Conservation (phyloP, 805 yeast species). For the Candida hungchunana region DNA sequence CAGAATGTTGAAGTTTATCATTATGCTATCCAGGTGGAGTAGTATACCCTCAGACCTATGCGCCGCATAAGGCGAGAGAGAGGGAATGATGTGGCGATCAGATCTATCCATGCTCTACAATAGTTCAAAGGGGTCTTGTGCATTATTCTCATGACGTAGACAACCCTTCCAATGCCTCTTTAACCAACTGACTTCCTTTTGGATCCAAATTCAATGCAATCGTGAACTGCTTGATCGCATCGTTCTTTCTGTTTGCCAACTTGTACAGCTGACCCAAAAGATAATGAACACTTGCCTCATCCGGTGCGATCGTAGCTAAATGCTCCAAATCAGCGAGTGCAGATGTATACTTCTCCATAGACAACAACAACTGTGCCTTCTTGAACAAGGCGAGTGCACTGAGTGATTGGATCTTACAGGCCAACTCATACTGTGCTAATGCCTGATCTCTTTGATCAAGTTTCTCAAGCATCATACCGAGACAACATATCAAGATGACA, state of each 20-base stretch:
- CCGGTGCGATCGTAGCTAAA: slow-evolving; percentile 77
- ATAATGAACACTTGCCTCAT: slow-evolving; percentile 91
- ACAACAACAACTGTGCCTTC: slow-evolving; percentile 75
- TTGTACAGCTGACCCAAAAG: slow-evolving; percentile 83
- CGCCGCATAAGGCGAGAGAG: too few relatives aligned
- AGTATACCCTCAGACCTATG: too few relatives aligned
- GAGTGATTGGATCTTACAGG: slow-evolving; percentile 77
- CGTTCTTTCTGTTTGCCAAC: slow-evolving; percentile 63
- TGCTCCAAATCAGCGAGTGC: slow-evolving; percentile 74
- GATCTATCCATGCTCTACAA: neutral
- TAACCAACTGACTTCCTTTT: slow-evolving; percentile 79
- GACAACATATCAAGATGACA: slow-evolving; percentile 84
- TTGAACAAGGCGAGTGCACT: slow-evolving; percentile 85
- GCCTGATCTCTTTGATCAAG: slow-evolving; percentile 67
- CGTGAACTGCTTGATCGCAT: slow-evolving; percentile 82
- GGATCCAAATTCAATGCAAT: slow-evolving; percentile 90
- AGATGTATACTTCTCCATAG: slow-evolving; percentile 63
- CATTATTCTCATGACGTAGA: slow-evolving; percentile 3
- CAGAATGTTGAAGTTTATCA: too few relatives aligned
- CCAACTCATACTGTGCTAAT: slow-evolving; percentile 73
- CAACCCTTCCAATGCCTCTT: slow-evolving; percentile 70
- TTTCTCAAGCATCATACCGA: slow-evolving; percentile 89
- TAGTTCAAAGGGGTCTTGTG: neutral
- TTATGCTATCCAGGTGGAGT: too few relatives aligned
- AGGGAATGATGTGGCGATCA: neutral